phyloP scores from a whole-genome alignment of 352 stramenopile genomes.

The Phytophthora kernoviae region DNA sequence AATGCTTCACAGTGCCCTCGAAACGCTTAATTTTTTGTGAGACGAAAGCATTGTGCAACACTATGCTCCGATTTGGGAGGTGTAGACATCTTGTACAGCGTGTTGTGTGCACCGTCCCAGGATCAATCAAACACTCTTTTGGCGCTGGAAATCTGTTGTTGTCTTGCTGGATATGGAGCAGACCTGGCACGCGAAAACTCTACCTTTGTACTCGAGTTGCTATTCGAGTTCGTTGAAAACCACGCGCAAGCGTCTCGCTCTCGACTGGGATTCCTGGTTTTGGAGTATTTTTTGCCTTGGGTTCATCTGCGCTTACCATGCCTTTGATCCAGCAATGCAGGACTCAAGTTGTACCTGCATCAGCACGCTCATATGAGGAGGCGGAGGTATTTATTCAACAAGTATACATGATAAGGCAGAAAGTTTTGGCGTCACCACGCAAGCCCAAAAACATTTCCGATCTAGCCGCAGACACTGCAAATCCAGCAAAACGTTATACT shows the following conservation, averaged over 20 bases:
- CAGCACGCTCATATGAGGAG: constrained; percentile 33
- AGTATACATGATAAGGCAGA: constrained; percentile 29
- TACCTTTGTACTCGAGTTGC: constrained; percentile 31
- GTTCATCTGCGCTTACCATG: constrained; percentile 18
- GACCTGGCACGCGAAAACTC: constrained; percentile 15
- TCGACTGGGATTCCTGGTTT: constrained; percentile 35
- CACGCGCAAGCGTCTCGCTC: constrained; percentile 8
- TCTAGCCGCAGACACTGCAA: background rate
- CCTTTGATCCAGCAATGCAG: constrained; percentile 36
- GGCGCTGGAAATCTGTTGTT: constrained; percentile 44
- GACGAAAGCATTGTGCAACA: constrained; percentile 33
- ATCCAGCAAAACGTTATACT: background rate
- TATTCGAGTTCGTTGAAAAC: constrained; percentile 30
- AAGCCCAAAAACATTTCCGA: background rate
- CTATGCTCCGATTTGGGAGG: constrained; percentile 28
- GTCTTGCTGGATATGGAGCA: constrained; percentile 39
- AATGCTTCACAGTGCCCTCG: constrained; percentile 27
- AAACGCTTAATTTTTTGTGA: constrained; percentile 36
- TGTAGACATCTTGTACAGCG: constrained; percentile 32
- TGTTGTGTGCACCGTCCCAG: constrained; percentile 40
- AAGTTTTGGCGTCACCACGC: background rate
- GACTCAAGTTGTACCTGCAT: constrained; percentile 27
- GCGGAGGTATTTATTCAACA: constrained; percentile 23
- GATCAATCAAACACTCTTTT: constrained; percentile 25
- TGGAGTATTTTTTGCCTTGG: constrained; percentile 42